Percentiles rank a stretch among this genome's conserved stretches.
Conservation (phyloP, 2,329 filamentous ascomycete genomes). For the Paecilomyces dactylethromorphus region DNA sequence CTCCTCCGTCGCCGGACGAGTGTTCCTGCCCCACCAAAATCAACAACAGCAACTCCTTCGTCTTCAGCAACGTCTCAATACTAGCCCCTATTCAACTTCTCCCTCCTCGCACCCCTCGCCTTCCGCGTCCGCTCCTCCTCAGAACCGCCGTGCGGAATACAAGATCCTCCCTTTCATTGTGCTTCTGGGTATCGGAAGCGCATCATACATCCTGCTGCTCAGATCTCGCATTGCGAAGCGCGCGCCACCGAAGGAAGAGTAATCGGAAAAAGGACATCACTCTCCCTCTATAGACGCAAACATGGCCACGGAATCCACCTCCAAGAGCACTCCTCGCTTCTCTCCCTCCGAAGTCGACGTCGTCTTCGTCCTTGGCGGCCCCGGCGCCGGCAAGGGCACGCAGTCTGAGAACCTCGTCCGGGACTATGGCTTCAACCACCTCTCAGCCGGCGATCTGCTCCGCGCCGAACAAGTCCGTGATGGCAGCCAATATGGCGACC, state of each 20-base stretch:
- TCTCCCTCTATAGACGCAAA: neutral
- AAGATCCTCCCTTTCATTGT: conserved; percentile 36
- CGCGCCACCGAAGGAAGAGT: conserved; percentile 3
- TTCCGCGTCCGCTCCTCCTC: conserved; percentile 14
- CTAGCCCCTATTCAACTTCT: conserved; percentile 1
- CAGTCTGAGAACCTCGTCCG: conserved; percentile 84
- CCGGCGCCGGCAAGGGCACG: conserved; percentile 92
- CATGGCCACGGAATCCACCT: conserved; percentile 32
- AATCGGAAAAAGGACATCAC: neutral
- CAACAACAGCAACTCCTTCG: neutral
- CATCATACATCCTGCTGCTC: conserved; percentile 46
- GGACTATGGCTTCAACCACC: conserved; percentile 85
- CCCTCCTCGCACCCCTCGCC: conserved; percentile 6
- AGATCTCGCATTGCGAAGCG: conserved; percentile 35
- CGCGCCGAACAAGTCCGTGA: conserved; percentile 86
- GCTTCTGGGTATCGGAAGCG: conserved; percentile 43
- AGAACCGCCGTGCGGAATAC: conserved; percentile 29
- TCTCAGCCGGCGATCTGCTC: conserved; percentile 87
- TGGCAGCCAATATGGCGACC: conserved; percentile 79
- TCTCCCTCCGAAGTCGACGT: conserved; percentile 76
- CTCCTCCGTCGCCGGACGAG: conserved; percentile 1
- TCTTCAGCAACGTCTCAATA: conserved; percentile 4
- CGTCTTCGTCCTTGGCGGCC: conserved; percentile 91
- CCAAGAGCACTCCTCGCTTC: conserved; percentile 65
- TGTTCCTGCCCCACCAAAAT: conserved; percentile 1